phyloP scores from a whole-genome alignment of 2,329 filamentous ascomycete species.

The Venturia oleaginea region DNA sequence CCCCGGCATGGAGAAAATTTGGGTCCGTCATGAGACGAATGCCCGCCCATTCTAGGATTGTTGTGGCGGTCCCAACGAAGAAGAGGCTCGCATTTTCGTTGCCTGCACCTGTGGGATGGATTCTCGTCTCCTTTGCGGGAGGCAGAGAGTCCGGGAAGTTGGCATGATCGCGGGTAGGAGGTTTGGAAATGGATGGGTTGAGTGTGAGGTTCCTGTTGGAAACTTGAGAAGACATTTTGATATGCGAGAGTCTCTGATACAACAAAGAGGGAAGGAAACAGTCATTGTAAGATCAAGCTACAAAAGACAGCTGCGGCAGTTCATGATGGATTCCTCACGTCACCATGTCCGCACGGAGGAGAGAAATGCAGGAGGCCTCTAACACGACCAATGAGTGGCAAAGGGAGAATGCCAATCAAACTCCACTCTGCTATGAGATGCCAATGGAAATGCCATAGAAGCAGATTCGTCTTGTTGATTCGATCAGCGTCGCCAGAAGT shows the following conservation, averaged over 20 bases:
- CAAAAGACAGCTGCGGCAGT: background rate
- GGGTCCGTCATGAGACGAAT: slow-evolving; percentile 48
- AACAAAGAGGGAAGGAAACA: background rate
- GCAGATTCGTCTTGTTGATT: too few relatives aligned
- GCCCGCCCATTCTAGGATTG: slow-evolving; percentile 37
- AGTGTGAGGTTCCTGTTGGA: background rate
- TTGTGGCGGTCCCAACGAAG: slow-evolving; percentile 10
- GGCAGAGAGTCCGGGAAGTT: background rate
- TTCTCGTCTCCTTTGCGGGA: background rate
- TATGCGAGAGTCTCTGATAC: background rate
- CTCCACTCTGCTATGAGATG: too few relatives aligned
- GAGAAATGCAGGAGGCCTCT: background rate
- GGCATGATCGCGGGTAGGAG: slow-evolving; percentile 5
- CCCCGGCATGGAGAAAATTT: slow-evolving; percentile 57
- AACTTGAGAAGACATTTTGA: background rate
- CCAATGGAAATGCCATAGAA: too few relatives aligned
- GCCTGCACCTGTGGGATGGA: background rate
- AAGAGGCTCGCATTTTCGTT: slow-evolving; percentile 7
- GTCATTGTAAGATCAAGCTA: background rate
- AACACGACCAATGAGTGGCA: background rate
- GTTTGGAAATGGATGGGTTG: background rate
- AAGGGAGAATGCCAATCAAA: too few relatives aligned
- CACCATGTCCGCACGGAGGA: background rate
- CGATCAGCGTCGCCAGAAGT: too few relatives aligned
- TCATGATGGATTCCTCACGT: background rate